These are phyloP conservation scores for Psidium friedrichsthalianum DNA, from an alignment of 345 rosid genomes.

Conservation along the genomic window DNA sequence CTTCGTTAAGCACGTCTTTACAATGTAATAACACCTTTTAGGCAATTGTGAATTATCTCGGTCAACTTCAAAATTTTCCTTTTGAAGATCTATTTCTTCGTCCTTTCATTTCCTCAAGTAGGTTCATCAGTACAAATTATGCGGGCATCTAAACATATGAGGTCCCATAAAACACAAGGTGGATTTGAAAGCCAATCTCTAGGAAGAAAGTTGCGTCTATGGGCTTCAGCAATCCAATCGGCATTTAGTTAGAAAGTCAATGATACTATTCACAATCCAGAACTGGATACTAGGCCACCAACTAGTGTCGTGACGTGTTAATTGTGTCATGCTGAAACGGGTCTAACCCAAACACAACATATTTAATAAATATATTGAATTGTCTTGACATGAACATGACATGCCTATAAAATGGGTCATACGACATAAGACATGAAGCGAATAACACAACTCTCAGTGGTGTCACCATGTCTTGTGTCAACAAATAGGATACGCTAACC, in stretches of 20 bases:
- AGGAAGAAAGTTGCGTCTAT: no score
- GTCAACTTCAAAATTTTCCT: background rate
- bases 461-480: background rate
- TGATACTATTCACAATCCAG: background rate
- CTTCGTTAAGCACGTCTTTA: no score
- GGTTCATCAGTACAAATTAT: no score
- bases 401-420: background rate
- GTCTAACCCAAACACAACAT: background rate
- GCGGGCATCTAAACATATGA: no score
- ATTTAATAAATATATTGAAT: background rate
- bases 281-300: background rate
- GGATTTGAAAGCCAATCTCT: no score
- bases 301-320: background rate
- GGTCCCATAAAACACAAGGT: no score
- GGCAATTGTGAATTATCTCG: background rate
- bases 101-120: background rate
- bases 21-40: background rate
- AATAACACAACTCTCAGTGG: background rate
- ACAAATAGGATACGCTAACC: fast-evolving
- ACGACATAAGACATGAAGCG: background rate
- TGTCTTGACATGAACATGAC: fast-evolving
- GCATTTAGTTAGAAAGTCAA: no score
- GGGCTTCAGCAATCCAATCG: no score
- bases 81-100: background rate
- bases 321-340: fast-evolving